phyloP scores from a whole-genome alignment of 2,329 filamentous ascomycete genomes.

The Aspergillus sp. region DNA sequence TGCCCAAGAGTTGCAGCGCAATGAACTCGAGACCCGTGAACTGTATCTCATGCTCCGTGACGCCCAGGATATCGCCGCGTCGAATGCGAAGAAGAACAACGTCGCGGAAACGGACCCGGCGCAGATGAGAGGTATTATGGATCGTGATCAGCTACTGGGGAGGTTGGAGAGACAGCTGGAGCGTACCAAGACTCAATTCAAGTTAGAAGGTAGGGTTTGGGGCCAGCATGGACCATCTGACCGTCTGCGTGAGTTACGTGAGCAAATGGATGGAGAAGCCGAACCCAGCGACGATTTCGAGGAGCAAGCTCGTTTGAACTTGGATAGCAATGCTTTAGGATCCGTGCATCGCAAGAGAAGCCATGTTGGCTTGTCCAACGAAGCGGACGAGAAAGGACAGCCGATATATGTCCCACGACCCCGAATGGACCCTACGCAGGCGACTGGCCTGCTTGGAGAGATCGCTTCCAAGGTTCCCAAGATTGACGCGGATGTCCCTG shows the following conservation, averaged over 20 bases:
- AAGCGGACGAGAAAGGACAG: conserved; percentile 47
- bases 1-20: conserved; percentile 84
- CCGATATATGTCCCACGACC: conserved; percentile 65
- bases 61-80: conserved; percentile 90
- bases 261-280: conserved; percentile 77
- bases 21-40: conserved; percentile 92
- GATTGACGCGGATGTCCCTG: conserved; percentile 49
- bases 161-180: conserved; percentile 92
- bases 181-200: conserved; percentile 94
- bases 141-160: conserved; percentile 87
- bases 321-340: conserved; percentile 67
- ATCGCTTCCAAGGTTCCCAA: conserved; percentile 70
- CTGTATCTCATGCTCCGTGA: conserved; percentile 97
- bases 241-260: conserved; percentile 79
- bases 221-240: conserved; percentile 83
- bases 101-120: conserved; percentile 60
- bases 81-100: conserved; percentile 62
- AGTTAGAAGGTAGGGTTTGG: conserved; percentile 90
- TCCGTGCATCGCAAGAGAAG: conserved; percentile 57
- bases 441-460: conserved; percentile 62
- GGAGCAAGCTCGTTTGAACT: conserved; percentile 52
- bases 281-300: conserved; percentile 46
- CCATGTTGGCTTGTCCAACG: conserved; percentile 33
- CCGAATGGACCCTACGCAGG: conserved; percentile 54
- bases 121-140: conserved; percentile 85